These are phyloP conservation scores for Leucocoprinus leucothites DNA, from an alignment of 768 basidiomycete species.

Conservation along the genomic window DNA sequence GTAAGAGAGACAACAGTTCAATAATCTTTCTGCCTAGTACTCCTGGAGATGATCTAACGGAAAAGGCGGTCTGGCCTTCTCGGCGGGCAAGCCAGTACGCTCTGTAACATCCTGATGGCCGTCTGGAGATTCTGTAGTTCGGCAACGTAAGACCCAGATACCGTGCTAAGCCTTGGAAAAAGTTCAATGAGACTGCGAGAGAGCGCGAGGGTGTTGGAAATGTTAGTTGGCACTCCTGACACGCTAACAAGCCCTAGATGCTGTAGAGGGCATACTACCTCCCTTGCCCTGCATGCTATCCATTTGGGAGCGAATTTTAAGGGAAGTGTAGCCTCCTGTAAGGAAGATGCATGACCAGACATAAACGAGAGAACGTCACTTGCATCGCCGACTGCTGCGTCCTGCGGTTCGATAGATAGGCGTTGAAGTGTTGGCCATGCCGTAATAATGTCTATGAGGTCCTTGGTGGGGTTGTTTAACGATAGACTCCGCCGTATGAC, in stretches of 20 bases:
- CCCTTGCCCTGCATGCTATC: too few relatives aligned
- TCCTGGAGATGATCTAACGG: too few relatives aligned
- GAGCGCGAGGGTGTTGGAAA: background rate
- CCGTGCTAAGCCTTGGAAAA: slow-evolving; percentile 1
- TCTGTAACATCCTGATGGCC: background rate
- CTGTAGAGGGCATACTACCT: slow-evolving; percentile 1
- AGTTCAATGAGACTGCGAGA: background rate
- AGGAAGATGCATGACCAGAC: background rate
- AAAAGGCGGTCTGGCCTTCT: background rate
- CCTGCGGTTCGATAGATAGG: background rate
- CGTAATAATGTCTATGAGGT: background rate
- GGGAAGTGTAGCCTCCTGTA: too few relatives aligned
- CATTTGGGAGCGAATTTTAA: too few relatives aligned
- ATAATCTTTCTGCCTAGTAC: too few relatives aligned
- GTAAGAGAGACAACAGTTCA: too few relatives aligned
- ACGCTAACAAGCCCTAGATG: background rate
- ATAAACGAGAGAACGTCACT: background rate
- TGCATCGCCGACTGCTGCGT: background rate
- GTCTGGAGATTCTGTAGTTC: background rate
- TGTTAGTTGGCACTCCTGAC: background rate
- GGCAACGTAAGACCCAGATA: background rate
- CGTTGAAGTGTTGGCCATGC: background rate
- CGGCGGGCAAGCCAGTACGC: background rate
- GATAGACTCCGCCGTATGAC: background rate
- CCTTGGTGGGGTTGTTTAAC: background rate